Conservation (phyloP, 2,329 filamentous ascomycete species). For the Phoma sp. region DNA sequence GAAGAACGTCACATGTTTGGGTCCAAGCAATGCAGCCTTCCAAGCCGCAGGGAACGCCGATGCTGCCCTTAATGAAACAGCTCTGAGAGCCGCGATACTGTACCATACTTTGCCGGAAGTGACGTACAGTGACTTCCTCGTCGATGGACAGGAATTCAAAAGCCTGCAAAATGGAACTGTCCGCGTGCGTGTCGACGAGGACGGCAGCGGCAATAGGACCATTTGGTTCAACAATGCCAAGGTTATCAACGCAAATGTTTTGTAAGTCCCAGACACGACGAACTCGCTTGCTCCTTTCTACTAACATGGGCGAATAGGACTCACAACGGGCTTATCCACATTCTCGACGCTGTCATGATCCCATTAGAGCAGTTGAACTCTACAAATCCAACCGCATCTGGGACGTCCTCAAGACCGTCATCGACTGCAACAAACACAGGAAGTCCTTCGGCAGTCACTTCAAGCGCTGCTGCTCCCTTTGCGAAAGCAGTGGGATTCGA, state of each 20-base stretch:
- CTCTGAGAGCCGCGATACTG: constrained; percentile 18
- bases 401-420: constrained; percentile 12
- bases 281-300: not conserved
- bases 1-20: constrained; percentile 30
- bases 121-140: constrained; percentile 28
- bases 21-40: constrained; percentile 27
- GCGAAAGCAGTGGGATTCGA: not conserved
- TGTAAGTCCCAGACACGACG: constrained; percentile 20
- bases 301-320: constrained; percentile 16
- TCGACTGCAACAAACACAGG: constrained; percentile 8
- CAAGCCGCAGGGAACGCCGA: constrained; percentile 23
- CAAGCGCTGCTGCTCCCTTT: not conserved
- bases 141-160: constrained; percentile 27
- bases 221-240: constrained; percentile 36
- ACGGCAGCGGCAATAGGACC: constrained; percentile 11
- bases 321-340: constrained; percentile 31
- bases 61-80: constrained; percentile 12
- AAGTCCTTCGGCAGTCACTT: not conserved
- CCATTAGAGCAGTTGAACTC: constrained; percentile 25
- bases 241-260: constrained; percentile 30
- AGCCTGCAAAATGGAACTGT: constrained; percentile 28
- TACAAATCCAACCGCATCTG: constrained; percentile 7
- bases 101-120: constrained; percentile 30
- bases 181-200: constrained; percentile 27
- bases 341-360: constrained; percentile 30